Evolutionary conservation across 2,329 filamentous ascomycete species (phyloP).

Genomic region (Apiospora saccharicola): DNA sequence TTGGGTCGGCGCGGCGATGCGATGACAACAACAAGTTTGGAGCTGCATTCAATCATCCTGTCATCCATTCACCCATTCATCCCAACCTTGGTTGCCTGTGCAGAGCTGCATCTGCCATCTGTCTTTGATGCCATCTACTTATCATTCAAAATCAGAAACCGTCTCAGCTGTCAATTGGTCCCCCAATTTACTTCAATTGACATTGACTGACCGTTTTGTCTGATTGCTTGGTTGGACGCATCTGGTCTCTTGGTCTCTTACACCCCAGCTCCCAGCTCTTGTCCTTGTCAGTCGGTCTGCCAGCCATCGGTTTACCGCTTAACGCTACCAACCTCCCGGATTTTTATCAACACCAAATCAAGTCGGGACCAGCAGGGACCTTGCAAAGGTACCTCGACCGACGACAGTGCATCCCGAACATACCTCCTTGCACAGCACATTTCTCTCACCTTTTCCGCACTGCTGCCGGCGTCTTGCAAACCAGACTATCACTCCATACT

Average conservation of each 20-base stretch:
- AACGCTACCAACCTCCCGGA: conserved; percentile 13
- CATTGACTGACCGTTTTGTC: conserved; percentile 12
- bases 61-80: not conserved
- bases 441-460: not conserved
- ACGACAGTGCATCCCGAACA: conserved; percentile 2
- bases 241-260: not conserved
- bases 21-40: conserved; percentile 9
- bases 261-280: not conserved
- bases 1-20: not conserved
- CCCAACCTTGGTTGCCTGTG: not conserved
- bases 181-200: not conserved
- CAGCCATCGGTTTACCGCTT: conserved; percentile 20
- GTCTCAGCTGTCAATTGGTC: conserved; percentile 15
- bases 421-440: conserved; percentile 10
- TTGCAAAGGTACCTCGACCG: not conserved
- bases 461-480: not conserved
- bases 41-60: not conserved
- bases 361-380: not conserved
- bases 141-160: not conserved
- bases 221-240: conserved; percentile 12
- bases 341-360: conserved; percentile 12
- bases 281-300: not conserved
- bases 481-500: not conserved
- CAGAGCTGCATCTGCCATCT: not conserved
- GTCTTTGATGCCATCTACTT: conserved; percentile 1